phyloP scores from a whole-genome alignment of 1,139 yeast genomes.

The Geotrichum australiense region DNA sequence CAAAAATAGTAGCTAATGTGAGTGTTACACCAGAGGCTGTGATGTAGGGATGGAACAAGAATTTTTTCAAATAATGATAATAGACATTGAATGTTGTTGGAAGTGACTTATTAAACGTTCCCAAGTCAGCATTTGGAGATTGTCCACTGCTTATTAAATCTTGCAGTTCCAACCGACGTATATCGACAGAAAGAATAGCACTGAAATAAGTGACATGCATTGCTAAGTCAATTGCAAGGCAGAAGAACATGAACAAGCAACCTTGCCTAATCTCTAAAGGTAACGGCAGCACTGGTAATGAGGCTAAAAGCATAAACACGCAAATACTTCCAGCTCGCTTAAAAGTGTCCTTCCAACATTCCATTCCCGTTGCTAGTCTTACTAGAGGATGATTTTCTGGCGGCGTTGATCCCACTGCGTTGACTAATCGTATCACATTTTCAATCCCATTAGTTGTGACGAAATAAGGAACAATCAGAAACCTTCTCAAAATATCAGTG shows the following conservation, averaged over 20 bases:
- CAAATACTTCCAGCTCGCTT: conserved; percentile 28
- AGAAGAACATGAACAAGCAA: conserved; percentile 38
- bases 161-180: conserved; percentile 53
- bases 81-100: not conserved
- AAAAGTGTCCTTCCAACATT: conserved; percentile 34
- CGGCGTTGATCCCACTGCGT: conserved; percentile 38
- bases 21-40: conserved; percentile 12
- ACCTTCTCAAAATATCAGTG: conserved; percentile 22
- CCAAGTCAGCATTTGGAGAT: too few relatives aligned
- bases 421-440: conserved; percentile 40
- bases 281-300: conserved; percentile 20
- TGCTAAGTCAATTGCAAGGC: conserved; percentile 48
- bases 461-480: conserved; percentile 36
- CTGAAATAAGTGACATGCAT: conserved; percentile 57
- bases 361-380: conserved; percentile 35
- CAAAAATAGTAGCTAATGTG: conserved; percentile 1
- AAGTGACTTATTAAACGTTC: too few relatives aligned
- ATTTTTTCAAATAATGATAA: not conserved
- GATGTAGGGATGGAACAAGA: too few relatives aligned
- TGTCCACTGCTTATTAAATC: conserved; percentile 36
- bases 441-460: conserved; percentile 40
- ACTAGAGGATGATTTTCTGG: conserved; percentile 38
- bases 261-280: conserved; percentile 36
- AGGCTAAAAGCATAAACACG: conserved; percentile 22
- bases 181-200: conserved; percentile 60